phyloP scores from a whole-genome alignment of 371 early-diverging fungal species.

The Coemansia sp. region DNA sequence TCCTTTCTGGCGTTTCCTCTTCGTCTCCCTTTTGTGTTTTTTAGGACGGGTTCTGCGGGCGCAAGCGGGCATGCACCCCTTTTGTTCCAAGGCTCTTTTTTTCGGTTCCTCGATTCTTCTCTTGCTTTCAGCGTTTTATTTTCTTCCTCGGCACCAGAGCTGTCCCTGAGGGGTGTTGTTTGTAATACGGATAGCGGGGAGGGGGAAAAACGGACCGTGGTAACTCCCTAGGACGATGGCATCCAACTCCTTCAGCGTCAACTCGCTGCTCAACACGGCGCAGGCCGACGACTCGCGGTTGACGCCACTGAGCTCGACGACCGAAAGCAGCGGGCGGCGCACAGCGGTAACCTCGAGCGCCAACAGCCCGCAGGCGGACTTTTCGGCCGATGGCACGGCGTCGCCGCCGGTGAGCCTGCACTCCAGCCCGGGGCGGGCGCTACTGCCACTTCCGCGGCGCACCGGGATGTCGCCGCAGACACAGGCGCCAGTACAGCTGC shows the following conservation, averaged over 20 bases:
- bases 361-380: background rate
- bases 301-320: conserved; percentile 4
- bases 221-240: background rate
- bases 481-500: background rate
- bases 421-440: background rate
- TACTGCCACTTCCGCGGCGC: background rate
- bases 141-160: too few relatives aligned
- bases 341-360: conserved; percentile 7
- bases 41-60: too few relatives aligned
- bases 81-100: too few relatives aligned
- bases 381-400: background rate
- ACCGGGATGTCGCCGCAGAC: background rate
- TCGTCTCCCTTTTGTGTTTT: too few relatives aligned
- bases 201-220: background rate
- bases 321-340: conserved; percentile 12
- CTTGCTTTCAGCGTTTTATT: too few relatives aligned
- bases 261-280: conserved; percentile 25
- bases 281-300: background rate
- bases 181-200: too few relatives aligned
- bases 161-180: too few relatives aligned
- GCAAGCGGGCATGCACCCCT: too few relatives aligned
- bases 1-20: too few relatives aligned
- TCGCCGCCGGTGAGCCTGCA: background rate
- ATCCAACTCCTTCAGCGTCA: conserved; percentile 19
- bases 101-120: too few relatives aligned